A percentile compares a stretch with the other conserved stretches of the same genome.
These are phyloP conservation scores for Aspergillus sp. DNA, from an alignment of 2,329 filamentous ascomycete species.

Conservation along the genomic window DNA sequence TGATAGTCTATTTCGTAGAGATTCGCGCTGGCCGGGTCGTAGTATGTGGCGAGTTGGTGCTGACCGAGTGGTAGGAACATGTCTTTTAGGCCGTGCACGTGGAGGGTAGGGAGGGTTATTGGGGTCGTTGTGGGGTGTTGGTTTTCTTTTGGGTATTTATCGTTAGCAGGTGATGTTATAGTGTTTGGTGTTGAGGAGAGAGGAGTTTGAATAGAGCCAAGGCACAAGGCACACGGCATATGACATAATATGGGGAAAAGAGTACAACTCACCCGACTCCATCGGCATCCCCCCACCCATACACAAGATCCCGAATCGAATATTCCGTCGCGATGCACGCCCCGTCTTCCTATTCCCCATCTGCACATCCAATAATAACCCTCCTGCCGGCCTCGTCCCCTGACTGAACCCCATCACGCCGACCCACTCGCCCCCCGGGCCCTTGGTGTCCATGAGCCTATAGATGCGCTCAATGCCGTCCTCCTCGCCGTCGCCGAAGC, in stretches of 20 bases:
- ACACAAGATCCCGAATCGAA: constrained; percentile 21
- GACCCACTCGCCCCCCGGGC: constrained; percentile 16
- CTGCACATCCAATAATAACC: constrained; percentile 23
- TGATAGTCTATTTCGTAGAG: constrained; percentile 24
- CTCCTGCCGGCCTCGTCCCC: constrained; percentile 18
- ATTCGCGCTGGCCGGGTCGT: constrained; percentile 6
- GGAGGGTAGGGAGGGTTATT: constrained; percentile 18
- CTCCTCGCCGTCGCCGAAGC: constrained; percentile 14
- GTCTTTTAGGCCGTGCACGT: constrained; percentile 23
- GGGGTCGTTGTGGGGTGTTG: background rate
- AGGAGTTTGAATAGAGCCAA: no score
- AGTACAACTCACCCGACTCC: constrained; percentile 15
- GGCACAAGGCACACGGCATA: no score
- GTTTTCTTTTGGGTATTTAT: background rate
- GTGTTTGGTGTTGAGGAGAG: no score
- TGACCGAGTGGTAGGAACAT: constrained; percentile 15
- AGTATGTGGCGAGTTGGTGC: constrained; percentile 16
- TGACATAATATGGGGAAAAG: background rate
- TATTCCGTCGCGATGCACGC: background rate
- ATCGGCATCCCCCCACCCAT: constrained; percentile 21
- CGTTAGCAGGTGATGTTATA: no score
- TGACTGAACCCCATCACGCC: constrained; percentile 24
- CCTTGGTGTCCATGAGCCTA: constrained; percentile 16
- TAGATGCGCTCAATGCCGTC: constrained; percentile 21
- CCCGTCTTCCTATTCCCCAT: constrained; percentile 7